Evolutionary conservation across 2,329 filamentous ascomycete species (phyloP).

Genomic region (Fusarium bactridioides): DNA sequence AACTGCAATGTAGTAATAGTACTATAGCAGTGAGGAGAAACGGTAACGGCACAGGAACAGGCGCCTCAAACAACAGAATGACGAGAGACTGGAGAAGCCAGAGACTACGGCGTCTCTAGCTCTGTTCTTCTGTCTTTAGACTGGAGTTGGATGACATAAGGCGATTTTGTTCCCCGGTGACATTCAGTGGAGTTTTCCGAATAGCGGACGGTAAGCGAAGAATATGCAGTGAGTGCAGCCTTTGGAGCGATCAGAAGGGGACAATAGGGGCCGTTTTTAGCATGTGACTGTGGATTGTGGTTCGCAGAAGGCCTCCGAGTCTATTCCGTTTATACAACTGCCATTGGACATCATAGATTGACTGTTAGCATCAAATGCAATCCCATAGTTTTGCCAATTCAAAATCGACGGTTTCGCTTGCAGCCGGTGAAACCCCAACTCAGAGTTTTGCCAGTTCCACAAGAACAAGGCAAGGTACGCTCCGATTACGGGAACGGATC

Average conservation of each 20-base stretch:
- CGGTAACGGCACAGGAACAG: slow-evolving; percentile 5
- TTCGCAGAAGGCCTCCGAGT: background rate
- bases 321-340: background rate
- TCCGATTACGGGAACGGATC: slow-evolving; percentile 29
- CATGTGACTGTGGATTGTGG: slow-evolving; percentile 35
- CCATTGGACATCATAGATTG: background rate
- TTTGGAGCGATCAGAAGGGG: background rate
- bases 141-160: slow-evolving; percentile 40
- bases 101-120: slow-evolving; percentile 12
- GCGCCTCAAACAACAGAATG: slow-evolving; percentile 29
- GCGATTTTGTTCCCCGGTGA: slow-evolving; percentile 11
- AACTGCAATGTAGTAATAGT: background rate
- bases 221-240: background rate
- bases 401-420: background rate
- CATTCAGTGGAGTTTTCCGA: slow-evolving; percentile 36
- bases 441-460: background rate
- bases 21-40: slow-evolving; percentile 8
- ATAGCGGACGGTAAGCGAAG: slow-evolving; percentile 17
- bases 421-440: background rate
- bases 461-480: background rate
- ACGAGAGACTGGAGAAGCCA: slow-evolving; percentile 35
- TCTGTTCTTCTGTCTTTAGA: slow-evolving; percentile 4
- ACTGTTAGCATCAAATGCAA: background rate
- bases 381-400: background rate
- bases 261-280: slow-evolving; percentile 11